Evolutionary conservation across 768 basidiomycete species (phyloP), one percentile per base, ranked within the genome.

Genomic region (Lactarius sanguifluus): DNA sequence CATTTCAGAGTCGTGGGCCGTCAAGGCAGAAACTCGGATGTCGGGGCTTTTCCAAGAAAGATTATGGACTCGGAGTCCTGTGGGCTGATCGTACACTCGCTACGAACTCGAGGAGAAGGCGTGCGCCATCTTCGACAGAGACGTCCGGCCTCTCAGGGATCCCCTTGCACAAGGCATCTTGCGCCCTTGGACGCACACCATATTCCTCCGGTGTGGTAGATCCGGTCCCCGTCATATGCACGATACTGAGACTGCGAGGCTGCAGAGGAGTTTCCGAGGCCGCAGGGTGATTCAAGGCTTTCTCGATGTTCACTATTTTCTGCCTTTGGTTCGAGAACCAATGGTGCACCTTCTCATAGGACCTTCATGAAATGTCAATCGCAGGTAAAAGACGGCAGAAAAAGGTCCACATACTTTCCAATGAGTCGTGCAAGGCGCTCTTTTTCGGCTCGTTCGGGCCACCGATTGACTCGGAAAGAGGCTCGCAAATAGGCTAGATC

Each of bases 261-360:
- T 43, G 61, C 16, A 40, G 38, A n/a, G 61, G n/a, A 3, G 54
- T 50, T 18, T 62, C 61, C 3, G 45, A 13, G 23, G 56, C 16
- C 28, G 25, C 47, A 15, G 65, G 4, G 16, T 25, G 13, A 32
- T 52, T 45, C 16, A 56, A 23, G 5, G 50, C 62, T 45, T 64
- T 67, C 43, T 67, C 66, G 20, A 67, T 62, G 15, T 59, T 56
- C 16, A 62, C 66, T 58, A 60, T 28, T 55, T 67, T 67, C 34
- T 67, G 66, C 54, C 66, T 59, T 54, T 67, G 66, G 41, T 67
- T 67, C 23, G 66, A 67, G 62, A 67, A 67, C 66, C 66, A 67
- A 36, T 67, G 66, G 18, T 67, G 57, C 25, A 67, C 57, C 40
- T 67, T 67, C 34, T 67, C 61, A 23, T 63, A 67, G 13, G 66